Percentiles rank a stretch among this genome's conserved stretches.
Conservation (phyloP, 768 basidiomycete genomes). For the Calvatia gigantea region DNA sequence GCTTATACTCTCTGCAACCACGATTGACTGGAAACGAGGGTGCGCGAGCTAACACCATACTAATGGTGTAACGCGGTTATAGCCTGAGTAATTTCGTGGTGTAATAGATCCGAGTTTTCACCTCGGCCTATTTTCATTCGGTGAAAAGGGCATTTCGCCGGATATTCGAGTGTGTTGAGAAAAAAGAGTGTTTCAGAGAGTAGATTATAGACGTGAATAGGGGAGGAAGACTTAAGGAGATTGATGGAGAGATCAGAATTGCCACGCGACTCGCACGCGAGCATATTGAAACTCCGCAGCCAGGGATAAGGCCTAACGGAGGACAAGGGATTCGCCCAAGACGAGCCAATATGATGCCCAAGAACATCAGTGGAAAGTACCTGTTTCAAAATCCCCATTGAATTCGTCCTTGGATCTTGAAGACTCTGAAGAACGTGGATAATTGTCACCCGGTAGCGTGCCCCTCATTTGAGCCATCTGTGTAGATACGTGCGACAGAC, state of each 20-base stretch:
- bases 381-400: background rate
- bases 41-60: background rate
- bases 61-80: background rate
- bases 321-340: no score
- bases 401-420: background rate
- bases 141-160: background rate
- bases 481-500: no score
- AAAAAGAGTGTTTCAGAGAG: background rate
- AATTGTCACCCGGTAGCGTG: no score
- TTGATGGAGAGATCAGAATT: background rate
- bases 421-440: background rate
- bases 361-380: background rate
- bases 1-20: background rate
- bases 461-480: background rate
- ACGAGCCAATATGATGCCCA: background rate
- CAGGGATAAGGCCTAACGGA: background rate
- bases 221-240: background rate
- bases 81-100: background rate
- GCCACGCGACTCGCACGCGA: constrained; percentile 1
- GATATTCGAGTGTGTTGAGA: background rate
- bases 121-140: background rate
- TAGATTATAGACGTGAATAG: background rate
- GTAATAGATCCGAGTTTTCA: constrained; percentile 2
- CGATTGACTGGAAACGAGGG: background rate
- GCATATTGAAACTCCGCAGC: background rate